phyloP scores from a whole-genome alignment of 2,329 filamentous ascomycete genomes.

The Colletotrichum musae region DNA sequence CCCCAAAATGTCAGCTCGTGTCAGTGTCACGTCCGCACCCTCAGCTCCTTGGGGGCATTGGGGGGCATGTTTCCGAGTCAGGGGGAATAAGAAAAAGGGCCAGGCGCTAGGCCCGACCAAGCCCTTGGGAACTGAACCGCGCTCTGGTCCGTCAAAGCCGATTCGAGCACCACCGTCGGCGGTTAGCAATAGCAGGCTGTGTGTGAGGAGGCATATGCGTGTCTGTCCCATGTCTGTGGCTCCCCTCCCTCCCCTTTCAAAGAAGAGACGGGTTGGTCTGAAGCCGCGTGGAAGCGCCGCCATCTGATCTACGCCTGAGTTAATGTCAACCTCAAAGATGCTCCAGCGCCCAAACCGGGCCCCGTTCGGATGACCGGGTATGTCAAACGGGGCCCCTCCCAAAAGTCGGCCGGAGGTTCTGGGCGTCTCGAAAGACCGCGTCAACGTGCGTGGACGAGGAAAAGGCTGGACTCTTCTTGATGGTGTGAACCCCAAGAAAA shows the following conservation, averaged over 20 bases:
- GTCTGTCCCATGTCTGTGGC: not conserved
- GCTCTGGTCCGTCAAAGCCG: not conserved
- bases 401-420: not conserved
- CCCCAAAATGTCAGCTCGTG: not conserved
- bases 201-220: not conserved
- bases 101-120: conserved; percentile 8
- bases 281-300: not conserved
- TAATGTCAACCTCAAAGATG: conserved; percentile 17
- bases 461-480: not conserved
- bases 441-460: conserved; percentile 1
- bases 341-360: not conserved
- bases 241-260: not conserved
- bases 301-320: not conserved
- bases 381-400: too few species aligned
- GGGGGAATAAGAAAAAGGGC: not conserved
- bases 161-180: conserved; percentile 1
- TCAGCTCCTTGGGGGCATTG: not conserved
- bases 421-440: not conserved
- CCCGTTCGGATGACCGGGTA: too few species aligned
- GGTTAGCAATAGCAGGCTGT: not conserved
- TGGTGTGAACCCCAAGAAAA: conserved; percentile 6
- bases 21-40: not conserved
- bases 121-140: conserved; percentile 15
- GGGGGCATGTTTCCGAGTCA: not conserved
- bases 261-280: not conserved